Conservation (phyloP, 2,329 filamentous ascomycete species). For the Pezicula radicicola region DNA sequence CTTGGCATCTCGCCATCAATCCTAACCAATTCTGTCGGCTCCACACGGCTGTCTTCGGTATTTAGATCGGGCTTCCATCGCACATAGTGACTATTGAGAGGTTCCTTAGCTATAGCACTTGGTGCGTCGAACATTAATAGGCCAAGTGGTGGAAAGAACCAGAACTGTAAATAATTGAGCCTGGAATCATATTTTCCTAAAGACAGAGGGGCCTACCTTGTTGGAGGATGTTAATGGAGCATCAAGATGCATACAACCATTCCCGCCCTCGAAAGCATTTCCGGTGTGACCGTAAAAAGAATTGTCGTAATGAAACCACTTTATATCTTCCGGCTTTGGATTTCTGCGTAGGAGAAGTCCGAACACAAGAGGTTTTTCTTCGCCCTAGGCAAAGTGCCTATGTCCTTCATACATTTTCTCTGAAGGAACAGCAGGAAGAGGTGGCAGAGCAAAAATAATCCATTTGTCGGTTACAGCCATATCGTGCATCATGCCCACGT, state of each 20-base stretch:
- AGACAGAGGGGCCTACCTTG: no score
- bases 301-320: neutral
- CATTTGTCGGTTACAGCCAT: no score
- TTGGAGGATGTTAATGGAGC: no score
- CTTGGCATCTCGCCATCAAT: neutral
- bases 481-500: no score
- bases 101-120: neutral
- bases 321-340: neutral
- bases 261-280: neutral
- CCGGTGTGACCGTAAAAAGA: neutral
- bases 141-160: neutral
- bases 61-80: constrained; percentile 42
- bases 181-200: no score
- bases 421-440: no score
- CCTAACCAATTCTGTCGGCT: neutral
- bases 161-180: neutral
- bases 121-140: neutral
- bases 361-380: neutral
- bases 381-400: neutral
- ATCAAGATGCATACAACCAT: no score
- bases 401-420: neutral
- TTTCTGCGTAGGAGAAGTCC: neutral
- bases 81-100: neutral
- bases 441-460: no score
- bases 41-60: neutral